Evolutionary conservation across 2,329 filamentous ascomycete species (phyloP).

Genomic region (Aureobasidium sp.): DNA sequence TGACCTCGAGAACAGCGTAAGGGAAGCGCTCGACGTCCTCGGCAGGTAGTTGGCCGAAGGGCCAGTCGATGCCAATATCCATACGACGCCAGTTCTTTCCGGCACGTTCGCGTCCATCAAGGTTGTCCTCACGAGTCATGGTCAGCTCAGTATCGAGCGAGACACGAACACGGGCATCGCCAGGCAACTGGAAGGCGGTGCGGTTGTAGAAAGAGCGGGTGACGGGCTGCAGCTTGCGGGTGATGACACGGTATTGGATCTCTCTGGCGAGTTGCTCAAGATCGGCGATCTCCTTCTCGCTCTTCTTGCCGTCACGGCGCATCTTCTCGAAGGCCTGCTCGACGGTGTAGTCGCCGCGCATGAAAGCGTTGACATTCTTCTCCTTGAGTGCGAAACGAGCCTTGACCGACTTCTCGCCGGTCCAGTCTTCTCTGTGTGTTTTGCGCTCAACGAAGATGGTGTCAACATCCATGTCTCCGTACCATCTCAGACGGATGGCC

Average conservation of each 20-base stretch:
- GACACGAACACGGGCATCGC: conserved; percentile 90
- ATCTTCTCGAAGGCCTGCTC: conserved; percentile 93
- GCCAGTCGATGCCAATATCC: conserved; percentile 95
- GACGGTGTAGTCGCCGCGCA: conserved; percentile 76
- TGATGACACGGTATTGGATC: conserved; percentile 86
- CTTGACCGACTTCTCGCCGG: conserved; percentile 97
- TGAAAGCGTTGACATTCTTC: conserved; percentile 90
- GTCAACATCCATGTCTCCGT: conserved; percentile 90
- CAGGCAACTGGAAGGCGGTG: conserved; percentile 93
- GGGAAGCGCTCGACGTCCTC: conserved; percentile 87
- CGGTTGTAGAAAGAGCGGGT: conserved; percentile 97
- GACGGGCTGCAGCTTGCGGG: conserved; percentile 78
- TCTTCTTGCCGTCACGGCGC: conserved; percentile 89
- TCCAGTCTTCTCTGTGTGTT: conserved; percentile 98
- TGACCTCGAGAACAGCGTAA: conserved; percentile 93
- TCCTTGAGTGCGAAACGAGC: conserved; percentile 92
- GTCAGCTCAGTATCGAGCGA: conserved; percentile 93
- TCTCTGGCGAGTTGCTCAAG: conserved; percentile 84
- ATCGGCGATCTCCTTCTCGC: conserved; percentile 81
- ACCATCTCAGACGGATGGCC: conserved; percentile 93
- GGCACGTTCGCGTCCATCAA: conserved; percentile 66
- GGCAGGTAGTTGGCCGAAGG: conserved; percentile 78
- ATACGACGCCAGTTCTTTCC: conserved; percentile 93
- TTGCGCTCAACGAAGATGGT: conserved; percentile 97
- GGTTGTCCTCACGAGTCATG: conserved; percentile 90